Evolutionary conservation across 768 basidiomycete species (phyloP).

Genomic region (Amylocystis lapponica): DNA sequence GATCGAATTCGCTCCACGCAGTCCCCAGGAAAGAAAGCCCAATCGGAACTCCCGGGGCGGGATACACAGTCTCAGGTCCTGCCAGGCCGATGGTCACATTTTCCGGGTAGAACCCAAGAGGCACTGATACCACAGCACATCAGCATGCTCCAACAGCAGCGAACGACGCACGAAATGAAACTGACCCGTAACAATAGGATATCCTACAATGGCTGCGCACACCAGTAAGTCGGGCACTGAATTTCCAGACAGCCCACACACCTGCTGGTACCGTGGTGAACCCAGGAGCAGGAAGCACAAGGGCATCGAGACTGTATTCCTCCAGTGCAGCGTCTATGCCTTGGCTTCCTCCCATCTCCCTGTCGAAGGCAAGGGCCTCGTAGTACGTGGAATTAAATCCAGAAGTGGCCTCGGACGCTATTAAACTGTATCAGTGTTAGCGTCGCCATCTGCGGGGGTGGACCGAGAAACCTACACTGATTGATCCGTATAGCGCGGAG

Average conservation of each 20-base stretch:
- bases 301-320: constrained; percentile 25
- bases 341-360: constrained; percentile 21
- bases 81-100: constrained; percentile 34
- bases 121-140: constrained; percentile 30
- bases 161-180: neutral
- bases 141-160: neutral
- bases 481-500: constrained; percentile 28
- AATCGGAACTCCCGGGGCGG: constrained; percentile 47
- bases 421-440: constrained; percentile 15
- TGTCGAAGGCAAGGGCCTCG: constrained; percentile 21
- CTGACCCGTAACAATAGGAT: constrained; percentile 58
- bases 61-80: constrained; percentile 30
- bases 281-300: constrained; percentile 29
- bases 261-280: constrained; percentile 6
- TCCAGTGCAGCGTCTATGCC: constrained; percentile 29
- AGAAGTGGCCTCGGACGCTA: constrained; percentile 18
- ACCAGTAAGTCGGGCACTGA: constrained; percentile 10
- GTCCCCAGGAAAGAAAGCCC: constrained; percentile 41
- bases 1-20: constrained; percentile 38
- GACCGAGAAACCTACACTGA: constrained; percentile 22
- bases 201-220: constrained; percentile 49
- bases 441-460: constrained; percentile 26
- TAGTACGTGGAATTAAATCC: constrained; percentile 22
- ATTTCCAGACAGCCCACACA: neutral
- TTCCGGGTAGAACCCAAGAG: constrained; percentile 52